Evolutionary conservation across 140 eudicot genomes (phyloP), one percentile per base, ranked within the genome.

Genomic region (Oenanthe javanica): DNA sequence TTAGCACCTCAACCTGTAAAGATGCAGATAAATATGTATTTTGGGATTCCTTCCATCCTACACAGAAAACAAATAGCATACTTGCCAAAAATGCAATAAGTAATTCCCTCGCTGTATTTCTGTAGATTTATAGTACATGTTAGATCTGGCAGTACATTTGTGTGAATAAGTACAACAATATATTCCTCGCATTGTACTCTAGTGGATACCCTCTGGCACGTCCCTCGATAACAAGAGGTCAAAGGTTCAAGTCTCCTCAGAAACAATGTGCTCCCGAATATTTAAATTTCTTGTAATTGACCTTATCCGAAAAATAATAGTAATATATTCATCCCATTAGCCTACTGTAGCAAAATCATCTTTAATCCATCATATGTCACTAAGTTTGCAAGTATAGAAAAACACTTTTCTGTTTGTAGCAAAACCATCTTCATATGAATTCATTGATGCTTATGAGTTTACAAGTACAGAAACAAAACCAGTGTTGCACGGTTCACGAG

Each of bases 51-150:
- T 85, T 93, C 80, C 98, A 93, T 46, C 96, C 93, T 21, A 83
- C 93, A 51, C 96, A 93, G 81, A 91, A 84, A 85, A 88, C 97
- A 76, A 91, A 91, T 76, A 76, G 84, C 48, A 82, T 93, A 51
- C 77, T 88, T 69, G 97, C 97, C 55, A n/a, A 86, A 31, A 79
- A 88, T 64, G 83, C 87, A 27, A 25, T 88, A 84, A 89, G 78
- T 67, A 85, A 74, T 67, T 61, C 91, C 55, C 83, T 92, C 19
- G 85, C 86, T 31, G 52, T 64, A 52, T 88, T 92, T 79, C 31
- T 52, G 72, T 89, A 85, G 83, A 74, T 84, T 25, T 31, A 31
- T 31, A 67, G 6, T 45, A 27, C 73, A 67, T 67, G 43, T 14
- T 31, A 67, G 9, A 67, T 27, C 18, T 66, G 72, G 19, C 43